Conservation (phyloP, 192 early-diverging fungal species). For the Phycomyces blakesleeanus region DNA sequence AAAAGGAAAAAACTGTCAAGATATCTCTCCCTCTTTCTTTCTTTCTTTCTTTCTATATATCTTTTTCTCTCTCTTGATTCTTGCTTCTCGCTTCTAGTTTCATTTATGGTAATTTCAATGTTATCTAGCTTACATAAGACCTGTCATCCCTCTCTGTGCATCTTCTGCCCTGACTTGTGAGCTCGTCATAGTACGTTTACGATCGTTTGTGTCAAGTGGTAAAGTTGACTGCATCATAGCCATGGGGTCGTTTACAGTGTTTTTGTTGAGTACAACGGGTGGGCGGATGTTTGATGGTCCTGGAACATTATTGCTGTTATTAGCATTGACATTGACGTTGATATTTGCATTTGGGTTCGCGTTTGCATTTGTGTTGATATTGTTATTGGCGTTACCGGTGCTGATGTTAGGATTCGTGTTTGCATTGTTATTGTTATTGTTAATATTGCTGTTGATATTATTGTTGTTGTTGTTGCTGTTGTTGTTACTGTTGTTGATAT, state of each 20-base stretch:
- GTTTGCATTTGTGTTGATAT: neutral
- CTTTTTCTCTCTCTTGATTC: neutral
- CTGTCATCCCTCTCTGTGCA: conserved; percentile 11
- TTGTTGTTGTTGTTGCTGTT: neutral
- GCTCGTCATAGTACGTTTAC: conserved; percentile 8
- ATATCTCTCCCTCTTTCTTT: no score
- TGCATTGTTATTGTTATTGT: no score
- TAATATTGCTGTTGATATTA: neutral
- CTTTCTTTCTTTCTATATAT: no score
- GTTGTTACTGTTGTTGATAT: neutral
- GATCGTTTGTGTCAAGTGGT: neutral
- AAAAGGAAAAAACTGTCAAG: neutral
- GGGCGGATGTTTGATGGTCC: no score
- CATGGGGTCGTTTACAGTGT: neutral
- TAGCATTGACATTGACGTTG: no score
- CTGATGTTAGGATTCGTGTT: neutral
- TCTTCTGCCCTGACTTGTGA: conserved; percentile 17
- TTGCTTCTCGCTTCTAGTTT: neutral
- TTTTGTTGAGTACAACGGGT: no score
- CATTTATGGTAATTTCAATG: neutral
- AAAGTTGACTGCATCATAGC: conserved; percentile 2
- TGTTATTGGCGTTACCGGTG: neutral
- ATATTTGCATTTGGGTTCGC: neutral
- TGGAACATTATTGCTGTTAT: no score
- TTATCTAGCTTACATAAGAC: conserved; percentile 8